phyloP scores from a whole-genome alignment of 2,329 filamentous ascomycete genomes.

The Xylaria sp. region DNA sequence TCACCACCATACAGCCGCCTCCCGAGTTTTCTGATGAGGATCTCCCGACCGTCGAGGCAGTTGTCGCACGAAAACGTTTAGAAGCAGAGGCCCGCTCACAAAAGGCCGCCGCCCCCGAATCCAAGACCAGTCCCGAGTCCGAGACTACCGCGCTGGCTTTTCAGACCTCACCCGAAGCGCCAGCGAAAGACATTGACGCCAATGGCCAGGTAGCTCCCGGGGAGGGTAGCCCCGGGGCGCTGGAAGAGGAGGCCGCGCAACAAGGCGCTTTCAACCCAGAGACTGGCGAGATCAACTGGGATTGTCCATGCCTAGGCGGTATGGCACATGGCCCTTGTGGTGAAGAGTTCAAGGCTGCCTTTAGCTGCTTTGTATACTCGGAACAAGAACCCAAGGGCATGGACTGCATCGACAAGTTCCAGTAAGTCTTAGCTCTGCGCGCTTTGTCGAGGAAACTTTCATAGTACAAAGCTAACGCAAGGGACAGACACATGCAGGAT shows the following conservation, averaged over 20 bases:
- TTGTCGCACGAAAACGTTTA: conserved; percentile 71
- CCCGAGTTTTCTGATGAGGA: conserved; percentile 67
- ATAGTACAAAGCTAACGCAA: conserved; percentile 44
- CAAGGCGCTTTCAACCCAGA: conserved; percentile 98
- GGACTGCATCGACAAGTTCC: conserved; percentile 97
- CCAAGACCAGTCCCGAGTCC: conserved; percentile 46
- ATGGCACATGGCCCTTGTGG: conserved; percentile 98
- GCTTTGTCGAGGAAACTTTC: conserved; percentile 37
- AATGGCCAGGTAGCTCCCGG: conserved; percentile 31
- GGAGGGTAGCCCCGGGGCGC: conserved; percentile 58
- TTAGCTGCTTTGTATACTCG: conserved; percentile 98
- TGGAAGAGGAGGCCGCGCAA: conserved; percentile 84
- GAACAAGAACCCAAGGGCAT: conserved; percentile 96
- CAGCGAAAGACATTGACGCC: conserved; percentile 42
- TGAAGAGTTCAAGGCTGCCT: conserved; percentile 92
- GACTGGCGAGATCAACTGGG: conserved; percentile 99
- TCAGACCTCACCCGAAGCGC: conserved; percentile 46
- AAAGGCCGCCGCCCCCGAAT: conserved; percentile 39
- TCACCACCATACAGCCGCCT: conserved; percentile 55
- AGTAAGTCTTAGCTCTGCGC: conserved; percentile 65
- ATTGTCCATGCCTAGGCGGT: conserved; percentile 95
- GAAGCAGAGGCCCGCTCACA: conserved; percentile 55
- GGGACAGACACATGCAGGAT: conserved; percentile 87
- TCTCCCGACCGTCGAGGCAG: conserved; percentile 72
- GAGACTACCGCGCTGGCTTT: conserved; percentile 41